These are phyloP conservation scores for Ambrosia artemisiifolia DNA, from an alignment of 129 eudicot species.

Conservation along the genomic window DNA sequence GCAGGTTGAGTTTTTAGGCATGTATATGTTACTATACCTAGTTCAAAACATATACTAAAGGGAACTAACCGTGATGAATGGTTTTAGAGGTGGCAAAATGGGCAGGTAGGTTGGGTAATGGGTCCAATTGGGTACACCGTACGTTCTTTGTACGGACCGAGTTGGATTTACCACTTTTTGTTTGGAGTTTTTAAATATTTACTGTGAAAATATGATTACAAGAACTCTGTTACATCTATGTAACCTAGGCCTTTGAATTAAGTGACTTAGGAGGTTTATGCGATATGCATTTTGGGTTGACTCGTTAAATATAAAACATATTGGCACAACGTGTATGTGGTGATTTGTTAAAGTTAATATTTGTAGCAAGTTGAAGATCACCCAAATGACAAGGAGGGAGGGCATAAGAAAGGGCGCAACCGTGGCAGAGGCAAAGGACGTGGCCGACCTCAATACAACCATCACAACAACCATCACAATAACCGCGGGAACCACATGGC, in stretches of 20 bases:
- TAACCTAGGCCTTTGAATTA: not conserved
- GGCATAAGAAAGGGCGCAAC: slow-evolving; percentile 46
- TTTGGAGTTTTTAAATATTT: not conserved
- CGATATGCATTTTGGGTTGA: not conserved
- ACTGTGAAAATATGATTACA: not conserved
- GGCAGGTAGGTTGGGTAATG: not conserved
- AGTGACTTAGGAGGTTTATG: not conserved
- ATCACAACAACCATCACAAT: slow-evolving; percentile 37
- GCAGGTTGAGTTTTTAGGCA: not conserved
- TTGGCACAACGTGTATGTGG: not conserved
- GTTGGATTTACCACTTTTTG: not conserved
- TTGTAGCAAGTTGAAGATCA: slow-evolving; percentile 61
- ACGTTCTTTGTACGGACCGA: not conserved
- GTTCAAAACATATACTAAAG: not conserved
- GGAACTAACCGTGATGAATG: not conserved
- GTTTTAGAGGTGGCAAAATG: not conserved
- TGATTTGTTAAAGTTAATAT: not conserved
- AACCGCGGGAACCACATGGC: slow-evolving; percentile 47
- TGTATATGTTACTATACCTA: not conserved
- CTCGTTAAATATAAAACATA: not conserved
- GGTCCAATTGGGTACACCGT: not conserved
- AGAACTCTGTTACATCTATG: not conserved
- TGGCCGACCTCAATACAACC: slow-evolving; percentile 57
- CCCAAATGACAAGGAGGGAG: slow-evolving; percentile 50
- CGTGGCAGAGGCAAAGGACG: slow-evolving; percentile 73